Percentiles rank a stretch among this genome's conserved stretches.
Conservation (phyloP, 1,284 basidiomycete species). For the Puccinia coronata region DNA sequence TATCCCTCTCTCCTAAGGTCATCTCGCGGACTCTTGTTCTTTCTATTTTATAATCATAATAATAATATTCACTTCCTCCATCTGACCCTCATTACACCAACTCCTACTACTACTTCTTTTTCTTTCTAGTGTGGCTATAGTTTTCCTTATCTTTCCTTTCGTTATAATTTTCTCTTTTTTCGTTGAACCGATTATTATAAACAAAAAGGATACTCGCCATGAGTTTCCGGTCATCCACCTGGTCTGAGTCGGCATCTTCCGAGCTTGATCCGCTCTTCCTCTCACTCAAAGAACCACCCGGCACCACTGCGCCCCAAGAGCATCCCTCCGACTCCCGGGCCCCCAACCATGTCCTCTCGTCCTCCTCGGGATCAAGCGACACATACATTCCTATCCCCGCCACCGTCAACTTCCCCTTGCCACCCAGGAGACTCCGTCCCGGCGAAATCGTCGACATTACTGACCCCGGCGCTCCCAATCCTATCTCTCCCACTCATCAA, state of each 20-base stretch:
- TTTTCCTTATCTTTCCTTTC: too few species aligned
- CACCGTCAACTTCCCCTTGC: conserved; percentile 32
- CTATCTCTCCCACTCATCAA: not conserved
- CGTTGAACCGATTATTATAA: not conserved
- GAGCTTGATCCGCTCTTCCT: conserved; percentile 26
- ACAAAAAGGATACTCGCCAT: not conserved
- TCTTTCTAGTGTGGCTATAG: too few species aligned
- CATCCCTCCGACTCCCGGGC: not conserved
- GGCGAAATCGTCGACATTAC: conserved; percentile 13
- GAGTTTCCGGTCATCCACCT: conserved; percentile 16
- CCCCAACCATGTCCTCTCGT: not conserved
- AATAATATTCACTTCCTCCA: too few species aligned
- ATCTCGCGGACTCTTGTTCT: too few species aligned
- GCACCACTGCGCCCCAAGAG: not conserved
- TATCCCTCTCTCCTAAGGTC: too few species aligned
- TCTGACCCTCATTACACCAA: too few species aligned
- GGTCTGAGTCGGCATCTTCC: conserved; percentile 14
- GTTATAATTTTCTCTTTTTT: not conserved
- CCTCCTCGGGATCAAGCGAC: not conserved
- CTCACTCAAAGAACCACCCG: conserved; percentile 13
- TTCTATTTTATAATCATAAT: too few species aligned
- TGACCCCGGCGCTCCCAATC: not conserved
- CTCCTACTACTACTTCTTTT: too few species aligned
- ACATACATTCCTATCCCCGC: not conserved
- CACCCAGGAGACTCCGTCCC: conserved; percentile 12